Conservation (phyloP, 768 basidiomycete species). For the Mycena vulgaris region DNA sequence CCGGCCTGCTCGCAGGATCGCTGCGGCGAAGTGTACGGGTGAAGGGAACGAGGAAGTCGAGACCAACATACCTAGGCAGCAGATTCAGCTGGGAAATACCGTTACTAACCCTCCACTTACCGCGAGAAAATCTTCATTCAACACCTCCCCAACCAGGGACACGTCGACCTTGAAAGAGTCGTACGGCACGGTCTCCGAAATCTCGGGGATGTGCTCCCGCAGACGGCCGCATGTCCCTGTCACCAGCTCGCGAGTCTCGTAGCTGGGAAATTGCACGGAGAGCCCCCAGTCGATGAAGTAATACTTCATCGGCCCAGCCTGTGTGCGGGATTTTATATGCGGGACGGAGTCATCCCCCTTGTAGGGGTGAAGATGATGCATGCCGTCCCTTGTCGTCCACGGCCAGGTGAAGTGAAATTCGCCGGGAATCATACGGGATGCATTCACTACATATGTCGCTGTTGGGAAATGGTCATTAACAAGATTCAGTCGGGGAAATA, state of each 20-base stretch:
- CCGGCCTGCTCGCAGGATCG: background rate
- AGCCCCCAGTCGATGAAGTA: constrained; percentile 4
- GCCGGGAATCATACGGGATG: constrained; percentile 6
- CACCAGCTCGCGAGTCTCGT: background rate
- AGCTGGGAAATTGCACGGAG: background rate
- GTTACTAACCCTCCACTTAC: background rate
- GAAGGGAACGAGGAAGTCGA: background rate
- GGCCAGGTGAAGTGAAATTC: background rate
- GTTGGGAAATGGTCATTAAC: background rate
- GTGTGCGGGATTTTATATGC: background rate
- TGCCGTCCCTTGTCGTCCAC: background rate
- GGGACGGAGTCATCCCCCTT: background rate
- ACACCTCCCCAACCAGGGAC: background rate
- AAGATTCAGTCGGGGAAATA: background rate
- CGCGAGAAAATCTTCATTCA: background rate
- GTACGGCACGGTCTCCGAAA: background rate
- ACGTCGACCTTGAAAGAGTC: background rate
- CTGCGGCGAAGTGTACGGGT: background rate
- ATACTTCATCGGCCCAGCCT: constrained; percentile 1
- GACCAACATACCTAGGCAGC: background rate
- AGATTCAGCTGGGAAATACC: background rate
- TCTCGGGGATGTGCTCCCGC: background rate
- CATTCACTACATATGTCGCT: background rate
- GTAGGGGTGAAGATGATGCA: background rate
- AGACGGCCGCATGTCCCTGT: background rate